Conservation (phyloP, 495 filamentous ascomycete genomes). For the Penicillium bovifimosum region DNA sequence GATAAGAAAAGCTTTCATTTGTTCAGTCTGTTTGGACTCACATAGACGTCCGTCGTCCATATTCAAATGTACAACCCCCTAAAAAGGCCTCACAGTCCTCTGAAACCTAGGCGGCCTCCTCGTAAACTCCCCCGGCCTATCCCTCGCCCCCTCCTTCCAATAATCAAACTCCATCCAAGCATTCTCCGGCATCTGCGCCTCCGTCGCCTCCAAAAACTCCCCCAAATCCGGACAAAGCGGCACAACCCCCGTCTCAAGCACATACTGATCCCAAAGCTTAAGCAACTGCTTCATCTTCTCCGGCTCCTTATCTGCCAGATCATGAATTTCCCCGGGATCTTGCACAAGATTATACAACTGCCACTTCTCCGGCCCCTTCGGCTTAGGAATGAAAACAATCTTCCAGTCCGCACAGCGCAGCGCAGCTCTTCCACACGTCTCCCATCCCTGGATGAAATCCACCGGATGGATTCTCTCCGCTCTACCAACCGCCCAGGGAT, state of each 20-base stretch:
- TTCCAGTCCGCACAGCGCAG: slow-evolving; percentile 46
- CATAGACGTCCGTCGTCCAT: too few species aligned
- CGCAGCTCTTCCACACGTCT: slow-evolving; percentile 42
- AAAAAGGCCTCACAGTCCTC: slow-evolving; percentile 46
- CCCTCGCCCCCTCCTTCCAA: slow-evolving; percentile 56
- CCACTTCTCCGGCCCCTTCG: slow-evolving; percentile 45
- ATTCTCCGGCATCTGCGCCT: slow-evolving; percentile 63
- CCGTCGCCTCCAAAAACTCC: slow-evolving; percentile 49
- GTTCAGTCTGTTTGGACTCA: neutral
- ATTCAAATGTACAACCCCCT: neutral
- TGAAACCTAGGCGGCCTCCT: slow-evolving; percentile 47
- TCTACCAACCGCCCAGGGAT: slow-evolving; percentile 34
- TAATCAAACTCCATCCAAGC: slow-evolving; percentile 68
- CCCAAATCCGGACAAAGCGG: slow-evolving; percentile 39
- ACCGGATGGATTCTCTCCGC: slow-evolving; percentile 38
- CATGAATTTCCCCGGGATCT: slow-evolving; percentile 51
- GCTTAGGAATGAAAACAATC: slow-evolving; percentile 45
- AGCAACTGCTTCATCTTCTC: slow-evolving; percentile 46
- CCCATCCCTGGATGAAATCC: slow-evolving; percentile 46
- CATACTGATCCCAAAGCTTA: slow-evolving; percentile 54
- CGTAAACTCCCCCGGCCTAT: slow-evolving; percentile 51
- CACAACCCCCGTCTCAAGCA: slow-evolving; percentile 55
- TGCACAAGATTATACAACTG: slow-evolving; percentile 43
- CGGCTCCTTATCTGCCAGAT: slow-evolving; percentile 52
- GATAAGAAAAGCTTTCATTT: neutral